phyloP scores from a whole-genome alignment of 2,329 filamentous ascomycete genomes.

The Penicillium sp. region DNA sequence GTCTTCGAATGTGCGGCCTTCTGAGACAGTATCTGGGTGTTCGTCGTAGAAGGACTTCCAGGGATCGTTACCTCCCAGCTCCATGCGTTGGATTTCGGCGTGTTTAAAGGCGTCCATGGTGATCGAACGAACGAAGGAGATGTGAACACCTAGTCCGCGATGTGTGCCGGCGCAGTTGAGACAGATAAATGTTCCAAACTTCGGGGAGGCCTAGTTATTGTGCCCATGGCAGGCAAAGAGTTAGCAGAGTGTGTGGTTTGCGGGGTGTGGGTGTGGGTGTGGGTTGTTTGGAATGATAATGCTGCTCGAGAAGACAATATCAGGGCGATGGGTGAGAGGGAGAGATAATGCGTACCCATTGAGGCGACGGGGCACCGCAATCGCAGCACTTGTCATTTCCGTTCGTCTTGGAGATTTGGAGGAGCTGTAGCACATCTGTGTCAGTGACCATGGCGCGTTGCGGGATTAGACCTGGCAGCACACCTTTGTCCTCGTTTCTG shows the following conservation, averaged over 20 bases:
- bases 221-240: neutral
- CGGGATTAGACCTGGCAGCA: neutral
- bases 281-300: neutral
- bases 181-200: constrained; percentile 98
- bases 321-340: neutral
- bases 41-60: constrained; percentile 86
- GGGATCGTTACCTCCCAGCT: constrained; percentile 80
- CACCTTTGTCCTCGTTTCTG: constrained; percentile 94
- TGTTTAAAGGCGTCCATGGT: constrained; percentile 99
- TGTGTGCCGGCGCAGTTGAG: constrained; percentile 93
- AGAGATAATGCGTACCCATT: constrained; percentile 69
- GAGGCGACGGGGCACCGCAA: constrained; percentile 89
- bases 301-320: neutral
- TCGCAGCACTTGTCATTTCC: constrained; percentile 91
- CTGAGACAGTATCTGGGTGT: constrained; percentile 64
- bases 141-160: constrained; percentile 91
- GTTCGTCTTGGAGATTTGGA: constrained; percentile 84
- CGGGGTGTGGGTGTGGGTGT: neutral
- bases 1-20: constrained; percentile 73
- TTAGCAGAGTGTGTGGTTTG: constrained; percentile 2
- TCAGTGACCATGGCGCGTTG: constrained; percentile 10
- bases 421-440: constrained; percentile 58
- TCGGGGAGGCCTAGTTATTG: constrained; percentile 67
- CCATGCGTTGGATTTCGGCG: constrained; percentile 89
- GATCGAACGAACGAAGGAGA: constrained; percentile 95